Percentiles rank a stretch among this genome's conserved stretches.
phyloP scores from a whole-genome alignment of 2,329 filamentous ascomycete species.

The Truncatella angustata region DNA sequence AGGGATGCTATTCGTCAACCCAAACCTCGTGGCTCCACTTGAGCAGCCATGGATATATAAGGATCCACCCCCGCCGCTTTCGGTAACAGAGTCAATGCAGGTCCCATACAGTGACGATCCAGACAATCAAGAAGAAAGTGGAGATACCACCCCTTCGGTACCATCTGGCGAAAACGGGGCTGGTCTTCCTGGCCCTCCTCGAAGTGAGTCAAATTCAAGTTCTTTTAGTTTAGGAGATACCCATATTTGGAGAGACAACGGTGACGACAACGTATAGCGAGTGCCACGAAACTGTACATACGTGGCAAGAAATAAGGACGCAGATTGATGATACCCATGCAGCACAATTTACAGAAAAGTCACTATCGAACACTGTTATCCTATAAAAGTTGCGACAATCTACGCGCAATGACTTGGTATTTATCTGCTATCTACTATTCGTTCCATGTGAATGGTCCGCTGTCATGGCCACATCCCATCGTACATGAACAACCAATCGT shows the following conservation, averaged over 20 bases:
- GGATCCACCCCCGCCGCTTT: conserved; percentile 45
- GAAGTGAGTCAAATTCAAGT: conserved; percentile 28
- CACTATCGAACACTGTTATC: too few relatives aligned
- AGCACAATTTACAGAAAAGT: background rate
- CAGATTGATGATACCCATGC: conserved; percentile 6
- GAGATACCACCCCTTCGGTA: conserved; percentile 11
- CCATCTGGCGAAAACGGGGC: too few relatives aligned
- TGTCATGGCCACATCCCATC: conserved; percentile 39
- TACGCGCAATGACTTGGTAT: too few relatives aligned
- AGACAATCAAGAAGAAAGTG: conserved; percentile 1
- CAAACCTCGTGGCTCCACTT: conserved; percentile 68
- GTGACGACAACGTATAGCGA: conserved; percentile 21
- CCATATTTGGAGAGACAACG: conserved; percentile 26
- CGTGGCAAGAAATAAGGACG: too few relatives aligned
- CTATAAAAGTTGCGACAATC: too few relatives aligned
- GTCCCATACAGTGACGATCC: conserved; percentile 12
- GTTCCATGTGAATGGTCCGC: too few relatives aligned
- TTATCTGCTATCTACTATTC: too few relatives aligned
- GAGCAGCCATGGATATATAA: conserved; percentile 68
- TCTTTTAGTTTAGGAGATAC: conserved; percentile 29
- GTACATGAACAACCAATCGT: conserved; percentile 49
- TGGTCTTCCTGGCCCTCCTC: conserved; percentile 10
- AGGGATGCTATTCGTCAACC: conserved; percentile 72
- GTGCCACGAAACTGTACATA: too few relatives aligned
- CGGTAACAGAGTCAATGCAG: conserved; percentile 17